phyloP scores from a whole-genome alignment of 192 early-diverging fungal genomes.

The Coemansia aciculifera region DNA sequence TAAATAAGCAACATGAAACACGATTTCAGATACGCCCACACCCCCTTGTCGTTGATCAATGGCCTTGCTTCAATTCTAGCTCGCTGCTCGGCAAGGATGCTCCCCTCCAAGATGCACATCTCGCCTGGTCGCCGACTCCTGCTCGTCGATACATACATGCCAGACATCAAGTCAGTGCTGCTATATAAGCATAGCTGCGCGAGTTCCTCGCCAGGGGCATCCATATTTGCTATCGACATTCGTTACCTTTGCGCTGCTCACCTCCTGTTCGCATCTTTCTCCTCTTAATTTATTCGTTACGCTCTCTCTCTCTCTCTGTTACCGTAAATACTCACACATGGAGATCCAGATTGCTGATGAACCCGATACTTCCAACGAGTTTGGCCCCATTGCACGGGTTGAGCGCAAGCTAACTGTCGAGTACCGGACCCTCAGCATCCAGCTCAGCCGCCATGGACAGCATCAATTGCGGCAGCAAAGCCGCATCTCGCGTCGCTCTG shows the following conservation, averaged over 20 bases:
- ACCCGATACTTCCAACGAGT: too few relatives aligned
- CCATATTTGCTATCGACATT: neutral
- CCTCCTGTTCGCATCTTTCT: neutral
- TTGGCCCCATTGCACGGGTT: neutral
- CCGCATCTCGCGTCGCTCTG: neutral
- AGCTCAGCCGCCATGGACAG: neutral
- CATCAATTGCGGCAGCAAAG: neutral
- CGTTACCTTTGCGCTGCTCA: neutral
- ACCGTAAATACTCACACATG: neutral
- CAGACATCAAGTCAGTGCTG: neutral
- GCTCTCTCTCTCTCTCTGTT: neutral
- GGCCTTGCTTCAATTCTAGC: neutral
- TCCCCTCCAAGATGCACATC: too few relatives aligned
- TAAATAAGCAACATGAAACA: neutral
- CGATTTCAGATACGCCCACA: neutral
- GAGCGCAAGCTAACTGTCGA: slow-evolving; percentile 16
- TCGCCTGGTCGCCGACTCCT: neutral
- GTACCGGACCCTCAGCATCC: slow-evolving; percentile 14
- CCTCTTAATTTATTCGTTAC: neutral
- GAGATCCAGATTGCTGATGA: neutral
- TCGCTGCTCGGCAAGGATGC: neutral
- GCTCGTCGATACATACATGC: neutral
- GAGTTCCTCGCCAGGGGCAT: neutral
- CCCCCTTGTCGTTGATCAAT: neutral
- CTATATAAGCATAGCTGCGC: neutral